Percentiles rank a stretch among this genome's conserved stretches.
These are phyloP conservation scores for Sporothrix euskadiensis DNA, from an alignment of 2,329 filamentous ascomycete genomes.

Conservation along the genomic window DNA sequence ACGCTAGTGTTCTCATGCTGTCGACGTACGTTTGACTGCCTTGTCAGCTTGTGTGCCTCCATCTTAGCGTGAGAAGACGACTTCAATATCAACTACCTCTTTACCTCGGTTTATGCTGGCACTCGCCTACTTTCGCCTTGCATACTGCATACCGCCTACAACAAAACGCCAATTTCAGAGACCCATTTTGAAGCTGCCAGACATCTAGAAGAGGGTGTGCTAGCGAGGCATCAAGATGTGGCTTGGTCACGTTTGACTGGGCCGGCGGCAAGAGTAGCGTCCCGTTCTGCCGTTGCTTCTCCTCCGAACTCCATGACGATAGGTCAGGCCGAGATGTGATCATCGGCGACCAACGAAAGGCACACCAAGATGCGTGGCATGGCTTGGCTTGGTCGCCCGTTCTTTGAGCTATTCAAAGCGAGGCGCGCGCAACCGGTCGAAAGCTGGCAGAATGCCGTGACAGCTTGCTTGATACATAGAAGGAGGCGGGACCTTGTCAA, in stretches of 20 bases:
- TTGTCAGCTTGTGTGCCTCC: too few relatives aligned
- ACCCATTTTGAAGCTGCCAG: not conserved
- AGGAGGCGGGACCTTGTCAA: not conserved
- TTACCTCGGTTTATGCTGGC: not conserved
- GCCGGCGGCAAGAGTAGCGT: not conserved
- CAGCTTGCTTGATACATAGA: not conserved
- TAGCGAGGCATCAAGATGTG: not conserved
- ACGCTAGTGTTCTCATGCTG: not conserved
- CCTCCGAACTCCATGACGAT: too few relatives aligned
- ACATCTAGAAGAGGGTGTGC: too few relatives aligned
- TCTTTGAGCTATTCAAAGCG: not conserved
- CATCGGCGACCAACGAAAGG: not conserved
- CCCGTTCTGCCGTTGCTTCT: not conserved
- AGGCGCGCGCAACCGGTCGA: not conserved
- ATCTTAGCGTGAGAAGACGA: too few relatives aligned
- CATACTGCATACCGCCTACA: not conserved
- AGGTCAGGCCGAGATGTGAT: not conserved
- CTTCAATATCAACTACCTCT: not conserved
- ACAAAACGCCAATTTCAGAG: not conserved
- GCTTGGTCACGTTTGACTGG: not conserved
- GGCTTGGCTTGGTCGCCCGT: not conserved
- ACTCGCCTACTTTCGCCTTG: not conserved
- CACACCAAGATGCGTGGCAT: not conserved
- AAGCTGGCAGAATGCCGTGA: not conserved
- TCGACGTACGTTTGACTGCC: constrained; percentile 1